phyloP scores from a whole-genome alignment of 176 grass and related monocot genomes.

The Alloteropsis semialata region DNA sequence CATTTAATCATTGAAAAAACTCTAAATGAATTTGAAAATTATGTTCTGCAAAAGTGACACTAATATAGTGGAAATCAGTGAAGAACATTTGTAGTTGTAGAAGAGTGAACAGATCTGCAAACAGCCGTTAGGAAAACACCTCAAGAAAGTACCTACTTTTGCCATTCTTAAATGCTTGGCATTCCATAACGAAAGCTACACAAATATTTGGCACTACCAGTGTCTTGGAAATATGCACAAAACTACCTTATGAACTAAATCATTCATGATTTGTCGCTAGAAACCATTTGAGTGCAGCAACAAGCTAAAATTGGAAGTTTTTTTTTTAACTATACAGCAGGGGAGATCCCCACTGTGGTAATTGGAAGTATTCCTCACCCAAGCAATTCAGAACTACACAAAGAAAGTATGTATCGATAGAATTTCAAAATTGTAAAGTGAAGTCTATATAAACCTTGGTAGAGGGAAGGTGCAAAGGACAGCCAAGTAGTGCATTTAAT shows the following conservation, averaged over 20 bases:
- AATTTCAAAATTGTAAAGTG: slow-evolving; percentile 13
- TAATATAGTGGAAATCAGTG: slow-evolving; percentile 4
- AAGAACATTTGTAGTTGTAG: slow-evolving; percentile 2
- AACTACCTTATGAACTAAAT: not conserved
- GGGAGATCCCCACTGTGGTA: too few relatives aligned
- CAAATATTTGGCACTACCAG: not conserved
- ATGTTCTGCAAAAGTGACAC: not conserved
- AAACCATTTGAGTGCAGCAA: slow-evolving; percentile 4
- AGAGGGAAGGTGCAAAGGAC: slow-evolving; percentile 90
- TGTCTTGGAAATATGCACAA: not conserved
- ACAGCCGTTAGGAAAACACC: not conserved
- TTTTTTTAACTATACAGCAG: too few relatives aligned
- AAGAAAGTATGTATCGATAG: slow-evolving; percentile 15
- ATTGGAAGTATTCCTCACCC: not conserved
- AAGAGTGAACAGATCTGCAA: slow-evolving; percentile 5
- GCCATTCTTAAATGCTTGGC: not conserved
- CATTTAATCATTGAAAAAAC: slow-evolving; percentile 19
- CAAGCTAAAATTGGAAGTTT: not conserved
- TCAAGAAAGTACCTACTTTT: not conserved
- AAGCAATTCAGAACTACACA: not conserved
- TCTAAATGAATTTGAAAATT: slow-evolving; percentile 20
- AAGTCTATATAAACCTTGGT: slow-evolving; percentile 51
- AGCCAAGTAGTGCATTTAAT: slow-evolving; percentile 88
- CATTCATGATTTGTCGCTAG: slow-evolving; percentile 20
- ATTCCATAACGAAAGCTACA: not conserved